Base-by-base conservation (phyloP, 2,329 filamentous ascomycete species). In the Rhinocladiella similis region DNA sequence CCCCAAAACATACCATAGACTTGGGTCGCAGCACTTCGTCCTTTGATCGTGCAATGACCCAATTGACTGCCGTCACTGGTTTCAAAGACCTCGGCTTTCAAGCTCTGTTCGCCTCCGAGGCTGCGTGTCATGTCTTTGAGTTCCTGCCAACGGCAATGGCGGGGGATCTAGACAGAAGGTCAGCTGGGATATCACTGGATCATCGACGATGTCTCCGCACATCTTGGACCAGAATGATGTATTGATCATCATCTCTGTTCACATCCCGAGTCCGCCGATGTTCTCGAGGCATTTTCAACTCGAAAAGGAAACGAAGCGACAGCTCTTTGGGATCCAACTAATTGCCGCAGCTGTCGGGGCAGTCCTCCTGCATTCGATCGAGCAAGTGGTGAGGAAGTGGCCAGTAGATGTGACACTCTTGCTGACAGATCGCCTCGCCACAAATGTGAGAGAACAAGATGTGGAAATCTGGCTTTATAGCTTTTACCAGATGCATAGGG, bases 61-160 rank as follows among this genome's bases (percentile, higher is more conserved):
- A 62, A 33, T 49, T 62, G 59, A 29, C 51, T 54, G 39, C 59
- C 59, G 35, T 62, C 54, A 3, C 48, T 27, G 14, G 53, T 43
- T 29, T 47, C 49, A 47, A 62, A 62, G 3, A 62, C 59, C 48
- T 62, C 56, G 14, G 59, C 59, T 47, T 62, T 62, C 41, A 62
- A 41, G 48, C 56, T 59, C 33, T 62, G 59, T 52, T 59, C 53
- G 14, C 59, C 59, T 36, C 59, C 59, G 4, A 59, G 49, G 16
- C 39, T 51, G 42, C 59, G 35, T 5, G 62, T 62, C 50, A 63
- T 63, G 47, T 66, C 63, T 48, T 66, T 66, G 43, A 66, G 60
- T 48, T 66, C 63, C 46, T 66, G 63, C 63, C 63, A 66, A 47
- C 61, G 60, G 39, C 62, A 65, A 51, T 64, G 53, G 49, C 56